Percentiles rank a stretch among this genome's conserved stretches.
phyloP scores from a whole-genome alignment of 176 grass and related monocot species.

The Zizania latifolia region DNA sequence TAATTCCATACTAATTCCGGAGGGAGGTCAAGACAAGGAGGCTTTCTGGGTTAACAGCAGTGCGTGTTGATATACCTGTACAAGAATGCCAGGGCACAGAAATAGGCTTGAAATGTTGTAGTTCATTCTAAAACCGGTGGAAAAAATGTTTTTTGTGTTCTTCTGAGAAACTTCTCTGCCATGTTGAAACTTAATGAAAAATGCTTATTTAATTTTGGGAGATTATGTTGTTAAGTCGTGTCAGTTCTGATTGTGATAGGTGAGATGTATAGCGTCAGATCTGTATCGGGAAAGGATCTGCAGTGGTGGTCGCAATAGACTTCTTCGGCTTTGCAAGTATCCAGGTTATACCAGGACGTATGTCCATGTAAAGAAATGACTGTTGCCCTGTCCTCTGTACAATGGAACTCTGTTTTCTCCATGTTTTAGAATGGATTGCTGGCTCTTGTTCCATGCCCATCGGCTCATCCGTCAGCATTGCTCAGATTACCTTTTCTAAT shows the following conservation, averaged over 20 bases:
- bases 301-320: constrained; percentile 81
- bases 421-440: too few species aligned
- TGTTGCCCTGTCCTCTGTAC: constrained; percentile 16
- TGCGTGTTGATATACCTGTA: not conserved
- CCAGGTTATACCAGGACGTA: constrained; percentile 29
- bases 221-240: not conserved
- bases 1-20: too few species aligned
- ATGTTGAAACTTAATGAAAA: too few species aligned
- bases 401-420: too few species aligned
- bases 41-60: not conserved
- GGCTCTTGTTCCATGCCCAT: too few species aligned
- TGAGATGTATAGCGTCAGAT: constrained; percentile 83
- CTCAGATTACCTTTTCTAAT: too few species aligned
- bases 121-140: too few species aligned
- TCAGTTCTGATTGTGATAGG: constrained; percentile 36
- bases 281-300: constrained; percentile 92
- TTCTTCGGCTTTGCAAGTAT: constrained; percentile 93
- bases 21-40: too few species aligned
- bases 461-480: too few species aligned
- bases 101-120: not conserved
- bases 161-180: too few species aligned
- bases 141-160: too few species aligned
- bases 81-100: not conserved
- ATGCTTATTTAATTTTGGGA: constrained; percentile 29
- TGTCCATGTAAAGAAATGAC: constrained; percentile 36